Conservation (phyloP, 495 filamentous ascomycete genomes). For the Cudoniella acicularis region DNA sequence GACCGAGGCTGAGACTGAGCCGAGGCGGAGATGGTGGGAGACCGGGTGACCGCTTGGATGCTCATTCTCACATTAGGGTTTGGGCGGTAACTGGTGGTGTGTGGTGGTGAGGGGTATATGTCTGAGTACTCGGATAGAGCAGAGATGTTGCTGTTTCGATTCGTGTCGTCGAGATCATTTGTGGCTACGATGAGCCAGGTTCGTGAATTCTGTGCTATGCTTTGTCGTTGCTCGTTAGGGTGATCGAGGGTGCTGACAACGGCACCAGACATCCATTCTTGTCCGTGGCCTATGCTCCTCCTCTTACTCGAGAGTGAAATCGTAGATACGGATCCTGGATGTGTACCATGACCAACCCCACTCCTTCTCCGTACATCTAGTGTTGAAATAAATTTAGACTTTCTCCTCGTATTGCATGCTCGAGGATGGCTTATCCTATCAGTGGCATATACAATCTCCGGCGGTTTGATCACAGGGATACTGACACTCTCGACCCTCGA, state of each 20-base stretch:
- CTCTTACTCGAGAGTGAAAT: conserved; percentile 7
- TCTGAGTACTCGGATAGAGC: conserved; percentile 9
- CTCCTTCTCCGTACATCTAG: background rate
- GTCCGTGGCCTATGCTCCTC: conserved; percentile 17
- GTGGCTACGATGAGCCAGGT: conserved; percentile 12
- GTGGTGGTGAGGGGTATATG: background rate
- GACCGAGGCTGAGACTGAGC: too few species aligned
- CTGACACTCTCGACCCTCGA: background rate
- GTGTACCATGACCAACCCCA: conserved; percentile 14
- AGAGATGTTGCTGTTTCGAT: conserved; percentile 1
- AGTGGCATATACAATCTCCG: background rate
- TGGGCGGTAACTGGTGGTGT: background rate
- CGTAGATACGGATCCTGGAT: background rate
- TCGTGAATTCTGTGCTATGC: conserved; percentile 3
- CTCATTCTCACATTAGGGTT: too few species aligned
- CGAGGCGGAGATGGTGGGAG: background rate
- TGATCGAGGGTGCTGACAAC: background rate
- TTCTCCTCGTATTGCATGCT: background rate
- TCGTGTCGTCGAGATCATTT: background rate
- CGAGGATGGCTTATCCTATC: background rate
- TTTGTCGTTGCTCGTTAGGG: background rate
- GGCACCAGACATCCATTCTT: background rate
- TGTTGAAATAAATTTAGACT: conserved; percentile 1
- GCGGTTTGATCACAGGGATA: background rate
- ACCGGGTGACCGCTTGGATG: too few species aligned